Evolutionary conservation across 805 yeast genomes (phyloP), one percentile per base, ranked within the genome.

Genomic region (Candida argentea): DNA sequence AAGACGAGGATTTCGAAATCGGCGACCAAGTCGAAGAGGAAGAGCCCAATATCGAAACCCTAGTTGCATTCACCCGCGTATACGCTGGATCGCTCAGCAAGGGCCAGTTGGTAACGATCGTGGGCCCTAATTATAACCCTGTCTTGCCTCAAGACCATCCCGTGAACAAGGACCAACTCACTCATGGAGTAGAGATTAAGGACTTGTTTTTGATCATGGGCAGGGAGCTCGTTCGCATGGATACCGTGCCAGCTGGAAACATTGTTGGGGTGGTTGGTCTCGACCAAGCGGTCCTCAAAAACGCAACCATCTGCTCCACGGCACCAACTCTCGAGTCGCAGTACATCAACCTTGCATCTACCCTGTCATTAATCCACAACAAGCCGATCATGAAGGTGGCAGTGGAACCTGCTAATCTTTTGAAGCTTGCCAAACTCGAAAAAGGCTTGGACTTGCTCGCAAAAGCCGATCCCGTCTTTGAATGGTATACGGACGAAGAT

Each of bases 371-470:
- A 37, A 58, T 59, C 27, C 67, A 61, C 38, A 72, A 81, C n/a
- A 82, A 85, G 18, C 98, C 98, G 1, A 89, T 91, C 48, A 84
- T 91, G 40, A 74, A 86, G 39, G 95, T 91, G 18, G 96, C 98
- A 0, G 61, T 91, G n/a, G 99, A 91, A 48, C 95, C 99, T 1
- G 78, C 71, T 4, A 81, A 85, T 42, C 95, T 95, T 6, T 67
- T 78, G 27, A 76, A 85, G 40, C 70, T 86, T 66, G 76, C 70
- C 25, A 71, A 70, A 41, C 61, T 91, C 24, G 94, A 76, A 28
- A 64, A 65, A 16, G 99, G 98, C 0, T 61, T 91, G 34, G 75
- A 74, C 38, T 57, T 84, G 32, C 61, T 91, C 22, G 76, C 87
- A 30, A 78, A 76, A 40, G 89, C 96, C 1, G 99, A 91, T 53